Base-by-base conservation (phyloP, 1,284 basidiomycete genomes). In the Pseudozyma sp. region DNA sequence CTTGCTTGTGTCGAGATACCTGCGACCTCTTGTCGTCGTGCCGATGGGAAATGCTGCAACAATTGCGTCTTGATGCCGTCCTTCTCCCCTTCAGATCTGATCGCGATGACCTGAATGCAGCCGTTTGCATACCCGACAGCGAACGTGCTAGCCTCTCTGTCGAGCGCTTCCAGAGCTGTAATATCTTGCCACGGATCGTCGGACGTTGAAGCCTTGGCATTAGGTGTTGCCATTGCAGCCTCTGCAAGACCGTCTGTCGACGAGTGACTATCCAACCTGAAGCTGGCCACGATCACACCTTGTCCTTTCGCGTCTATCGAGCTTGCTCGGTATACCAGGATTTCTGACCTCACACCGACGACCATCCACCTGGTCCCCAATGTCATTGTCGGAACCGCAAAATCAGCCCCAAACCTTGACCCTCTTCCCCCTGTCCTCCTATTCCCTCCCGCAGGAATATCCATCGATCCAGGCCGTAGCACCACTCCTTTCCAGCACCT, bases 141-240 rank as follows among this genome's bases (percentile, higher is more conserved):
- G 37, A 74, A 24, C 31, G 5, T 35, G 9, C 30, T 35, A 0
- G 56, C 60, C 6, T 46, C 52, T 10, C 7, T 5, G 39, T 68
- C 44, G 29, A 65, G 7, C n/a, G 17, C n/a, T 10, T 54, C 19
- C 13, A 73, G 11, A 0, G 51, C 48, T 0, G 71, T 74, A 11
- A 74, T 47, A 40, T 75, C 72, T 29, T 57, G 59, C 67, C 67
- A 75, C 5, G 72, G 67, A 31, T 64, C 54, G 43, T 64, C 61
- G 4, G 34, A 39, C 14, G 51, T 17, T 19, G 1, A 24, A 17
- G 8, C 33, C 13, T 51, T 40, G 13, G 39, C 16, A n/a, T 16
- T 24, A 1, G 43, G n/a, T 9, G 8, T 13, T 7, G n/a, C 24
- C 24, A 24, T 24, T 24, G 24, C 24, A 24, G 24, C 24, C 24